Evolutionary conservation across 1,284 basidiomycete species (phyloP), one percentile per base, ranked within the genome.

Genomic region (Ceratobasidium sp.): DNA sequence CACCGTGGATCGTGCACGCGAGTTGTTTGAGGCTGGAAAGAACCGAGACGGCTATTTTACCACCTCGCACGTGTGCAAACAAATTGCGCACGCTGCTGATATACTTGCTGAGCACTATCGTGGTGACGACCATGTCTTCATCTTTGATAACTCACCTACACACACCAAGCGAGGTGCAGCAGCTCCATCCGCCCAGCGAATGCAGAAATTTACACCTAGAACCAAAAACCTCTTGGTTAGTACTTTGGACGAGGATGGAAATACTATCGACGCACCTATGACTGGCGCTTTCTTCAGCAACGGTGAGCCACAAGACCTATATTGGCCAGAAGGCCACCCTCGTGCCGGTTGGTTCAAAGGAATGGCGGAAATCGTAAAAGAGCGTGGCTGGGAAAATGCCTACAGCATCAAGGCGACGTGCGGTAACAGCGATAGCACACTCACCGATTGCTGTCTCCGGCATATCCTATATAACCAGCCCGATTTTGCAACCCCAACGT

Each of bases 31-130:
- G 11, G 55, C 55, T 9, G 82, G 84, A 4, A 85, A 85, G 73
- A 83, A 79, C 76, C 80, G 83, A 63, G 80, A 84, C 13, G 80
- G 84, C 0, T 84, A 82, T 71, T 84, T 83, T 67, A 75, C 69
- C 6, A 78, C 75, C 0, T 81, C 84, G 21, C 76, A 83, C 21
- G 30, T 83, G 0, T 44, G 82, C 7, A 5, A 58, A 30, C 80
- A 82, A 55, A 77, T 78, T 26, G 76, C 79, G 14, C 73, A 76
- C 14, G 80, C 79, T 1, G 82, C 83, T 57, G 77, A 82, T 69
- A 79, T 83, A 62, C 80, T 83, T 59, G 79, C 82, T 70, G 76
- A 69, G 3, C 73, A 77, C 21, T 80, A 78, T 21, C 75, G 79
- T 21, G 73, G 77, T 0, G 75, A 75, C 3, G 78, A 76, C 18